Evolutionary conservation across 345 rosid species (phyloP).

Genomic region (Bruguiera parviflora): DNA sequence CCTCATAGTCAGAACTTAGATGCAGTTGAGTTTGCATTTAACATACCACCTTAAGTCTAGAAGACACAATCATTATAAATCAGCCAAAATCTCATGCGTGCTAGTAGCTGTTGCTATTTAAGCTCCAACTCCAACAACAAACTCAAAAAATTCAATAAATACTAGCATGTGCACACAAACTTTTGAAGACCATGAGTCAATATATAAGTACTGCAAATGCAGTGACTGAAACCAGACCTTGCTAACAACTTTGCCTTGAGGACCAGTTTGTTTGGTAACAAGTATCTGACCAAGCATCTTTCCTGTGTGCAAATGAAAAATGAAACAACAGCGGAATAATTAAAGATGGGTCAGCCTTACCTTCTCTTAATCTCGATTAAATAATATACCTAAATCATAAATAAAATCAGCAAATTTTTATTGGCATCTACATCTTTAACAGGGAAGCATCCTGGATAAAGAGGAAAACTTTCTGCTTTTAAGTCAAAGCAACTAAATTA

Average conservation of each 20-base stretch:
- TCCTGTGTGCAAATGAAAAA: constrained; percentile 40
- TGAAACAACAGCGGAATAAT: not conserved
- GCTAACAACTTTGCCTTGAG: constrained; percentile 97
- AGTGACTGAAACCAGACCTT: constrained; percentile 50
- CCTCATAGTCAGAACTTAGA: not conserved
- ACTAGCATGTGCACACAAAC: not conserved
- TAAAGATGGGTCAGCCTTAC: not conserved
- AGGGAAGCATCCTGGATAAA: no score
- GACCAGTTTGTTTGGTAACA: constrained; percentile 96
- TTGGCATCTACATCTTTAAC: no score
- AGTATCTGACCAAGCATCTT: constrained; percentile 98
- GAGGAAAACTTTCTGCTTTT: no score
- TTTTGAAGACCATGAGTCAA: not conserved
- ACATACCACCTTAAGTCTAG: not conserved
- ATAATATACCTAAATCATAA: no score
- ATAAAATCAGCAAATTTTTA: no score
- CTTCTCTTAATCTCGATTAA: no score
- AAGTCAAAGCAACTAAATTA: not conserved
- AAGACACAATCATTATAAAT: no score
- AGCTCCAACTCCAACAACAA: not conserved
- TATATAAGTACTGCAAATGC: not conserved
- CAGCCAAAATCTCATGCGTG: no score
- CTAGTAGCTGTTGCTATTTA: no score
- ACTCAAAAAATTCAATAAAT: not conserved
- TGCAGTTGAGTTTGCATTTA: not conserved